Base-by-base conservation (phyloP, 352 stramenopile genomes). In the Pythium aristosporum region DNA sequence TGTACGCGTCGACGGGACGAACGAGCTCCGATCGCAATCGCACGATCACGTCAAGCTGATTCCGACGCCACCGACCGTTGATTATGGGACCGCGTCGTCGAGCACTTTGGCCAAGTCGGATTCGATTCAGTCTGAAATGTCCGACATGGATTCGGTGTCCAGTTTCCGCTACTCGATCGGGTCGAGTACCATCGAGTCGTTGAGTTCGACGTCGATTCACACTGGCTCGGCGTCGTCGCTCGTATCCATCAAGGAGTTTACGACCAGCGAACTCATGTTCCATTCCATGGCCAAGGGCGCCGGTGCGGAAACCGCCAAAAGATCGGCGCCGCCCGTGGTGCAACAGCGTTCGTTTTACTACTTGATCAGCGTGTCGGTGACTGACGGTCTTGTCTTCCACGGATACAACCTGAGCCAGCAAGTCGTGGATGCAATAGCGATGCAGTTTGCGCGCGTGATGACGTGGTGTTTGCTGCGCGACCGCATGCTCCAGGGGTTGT, bases 361-460 rank as follows among this genome's bases (percentile, higher is more conserved):
- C 53, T 65, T 91, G 30, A 57, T 92, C 18, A 80, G 91, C 30
- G 43, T 94, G 11, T 94, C 82, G 1, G 72, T 73, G 9, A 72
- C 51, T n/a, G 80, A 74, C 32, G 85, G 85, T 0, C 44, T 94
- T 25, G 68, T 69, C 0, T 65, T 90, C 20, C 89, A 87, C 50
- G 85, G 76, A 48, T 94, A 94, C 72, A 94, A 94, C 56, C 82
- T 92, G 75, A 91, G 84, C 43, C 62, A 67, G 1, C 68, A 75
- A 44, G 67, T 92, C 15, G 66, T 89, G 16, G 85, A 94, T 21
- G 71, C 68, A 3, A 63, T 94, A 25, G 60, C 80, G 4, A 72
- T 77, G 9, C 72, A 89, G 42, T 55, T 87, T 10, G 75, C 83
- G 10, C 73, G 79, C 12, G 68, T 91, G 42, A 52, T 91, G 23